Base-by-base conservation (phyloP, 108 stramenopile genomes). In the Asterionellopsis glacialis region DNA sequence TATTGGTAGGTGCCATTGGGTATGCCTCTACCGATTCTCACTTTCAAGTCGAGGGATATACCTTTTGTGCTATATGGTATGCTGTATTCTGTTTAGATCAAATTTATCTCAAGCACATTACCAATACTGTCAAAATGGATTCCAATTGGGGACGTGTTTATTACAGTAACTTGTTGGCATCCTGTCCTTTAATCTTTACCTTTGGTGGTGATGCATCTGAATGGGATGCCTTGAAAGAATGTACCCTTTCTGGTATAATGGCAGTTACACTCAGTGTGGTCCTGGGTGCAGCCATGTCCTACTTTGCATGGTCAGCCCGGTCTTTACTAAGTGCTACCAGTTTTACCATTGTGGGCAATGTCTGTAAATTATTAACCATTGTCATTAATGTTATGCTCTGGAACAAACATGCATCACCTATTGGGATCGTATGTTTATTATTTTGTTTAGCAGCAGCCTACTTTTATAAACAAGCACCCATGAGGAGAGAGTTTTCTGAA, bases 321-420 rank as follows among this genome's bases (percentile, higher is more conserved):
- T 63, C 74, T 10, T 68, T 76, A n/a, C 53, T 85, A 1, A 70
- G 73, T 14, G 84, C 84, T 1, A 82, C 84, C 16, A 74, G 67
- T 22, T 85, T 82, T 43, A 85, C 84, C 13, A 72, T 85, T 26
- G 69, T 85, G 23, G 84, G 84, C 22, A 82, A 82, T 64, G 67
- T 80, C 11, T 82, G 81, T 71, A 94, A 94, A 63, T 84, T 90
- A 48, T 73, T 95, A 44, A 97, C 94, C 1, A 88, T 97, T 25
- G 50, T 90, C 41, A 52, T 93, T 40, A 95, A 95, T 65, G 45
- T 85, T 5, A 43, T 85, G 43, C 79, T 95, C 45, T 93, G 94
- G 93, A 93, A 97, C 62, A 83, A 97, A 54, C 96, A 97, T 68
- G 94, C 96, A 11, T 52, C 74, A 13, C 73, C 82, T 24, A 59